phyloP scores from a whole-genome alignment of 2,329 filamentous ascomycete genomes.

The Colletotrichum orchidophilum region DNA sequence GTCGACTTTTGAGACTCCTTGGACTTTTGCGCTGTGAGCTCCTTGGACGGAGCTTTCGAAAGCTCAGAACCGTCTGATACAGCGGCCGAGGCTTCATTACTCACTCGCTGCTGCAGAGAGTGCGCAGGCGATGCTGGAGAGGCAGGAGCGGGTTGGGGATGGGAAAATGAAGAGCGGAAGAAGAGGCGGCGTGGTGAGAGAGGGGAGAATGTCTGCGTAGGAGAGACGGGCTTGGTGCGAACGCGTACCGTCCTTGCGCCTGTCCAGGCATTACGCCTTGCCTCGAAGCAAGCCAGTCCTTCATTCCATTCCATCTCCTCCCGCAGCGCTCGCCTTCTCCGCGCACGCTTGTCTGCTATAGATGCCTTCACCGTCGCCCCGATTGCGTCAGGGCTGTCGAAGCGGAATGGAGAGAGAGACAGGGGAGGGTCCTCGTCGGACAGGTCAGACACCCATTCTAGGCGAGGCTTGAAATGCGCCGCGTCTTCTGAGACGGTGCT shows the following conservation, averaged over 20 bases:
- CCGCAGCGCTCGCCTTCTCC: constrained; percentile 64
- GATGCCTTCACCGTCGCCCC: constrained; percentile 52
- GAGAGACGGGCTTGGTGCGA: constrained; percentile 54
- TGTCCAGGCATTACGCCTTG: constrained; percentile 85
- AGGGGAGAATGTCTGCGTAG: constrained; percentile 52
- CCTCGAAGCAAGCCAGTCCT: constrained; percentile 82
- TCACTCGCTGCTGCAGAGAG: constrained; percentile 34
- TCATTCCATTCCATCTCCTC: constrained; percentile 81
- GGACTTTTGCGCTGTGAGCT: constrained; percentile 43
- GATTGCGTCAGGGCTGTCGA: constrained; percentile 59
- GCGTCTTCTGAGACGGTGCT: constrained; percentile 66
- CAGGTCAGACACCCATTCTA: constrained; percentile 67
- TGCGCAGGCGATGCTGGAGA: constrained; percentile 35
- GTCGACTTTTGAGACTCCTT: constrained; percentile 46
- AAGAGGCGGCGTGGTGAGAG: constrained; percentile 60
- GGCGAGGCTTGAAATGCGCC: constrained; percentile 57
- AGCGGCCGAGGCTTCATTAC: constrained; percentile 46
- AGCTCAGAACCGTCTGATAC: constrained; percentile 55
- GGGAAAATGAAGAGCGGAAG: constrained; percentile 56
- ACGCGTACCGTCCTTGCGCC: constrained; percentile 72
- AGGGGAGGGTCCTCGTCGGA: constrained; percentile 57
- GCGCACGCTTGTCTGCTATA: constrained; percentile 60
- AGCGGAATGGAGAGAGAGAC: constrained; percentile 58
- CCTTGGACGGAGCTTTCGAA: constrained; percentile 47
- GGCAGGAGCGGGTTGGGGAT: constrained; percentile 44